Conservation (phyloP, 371 early-diverging fungal genomes). For the Dinochytrium kinnereticum region DNA sequence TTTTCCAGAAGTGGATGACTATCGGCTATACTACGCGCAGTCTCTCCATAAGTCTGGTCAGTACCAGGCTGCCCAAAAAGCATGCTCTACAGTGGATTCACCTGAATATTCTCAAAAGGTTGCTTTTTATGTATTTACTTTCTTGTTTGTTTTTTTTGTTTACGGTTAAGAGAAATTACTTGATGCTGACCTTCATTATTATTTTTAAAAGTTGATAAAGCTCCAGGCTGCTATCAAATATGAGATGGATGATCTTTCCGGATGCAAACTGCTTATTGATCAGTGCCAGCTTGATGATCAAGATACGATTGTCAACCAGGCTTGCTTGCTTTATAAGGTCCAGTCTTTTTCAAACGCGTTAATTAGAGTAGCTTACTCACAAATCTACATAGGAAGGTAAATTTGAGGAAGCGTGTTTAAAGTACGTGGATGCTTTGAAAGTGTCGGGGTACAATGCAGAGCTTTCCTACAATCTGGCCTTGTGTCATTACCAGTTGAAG, state of each 20-base stretch:
- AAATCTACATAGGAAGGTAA: conserved; percentile 50
- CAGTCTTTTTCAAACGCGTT: background rate
- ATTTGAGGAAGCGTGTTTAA: conserved; percentile 50
- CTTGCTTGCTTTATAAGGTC: conserved; percentile 58
- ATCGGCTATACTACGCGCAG: conserved; percentile 59
- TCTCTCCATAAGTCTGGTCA: conserved; percentile 57
- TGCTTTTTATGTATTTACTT: background rate
- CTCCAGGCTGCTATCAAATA: conserved; percentile 61
- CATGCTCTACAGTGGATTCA: conserved; percentile 48
- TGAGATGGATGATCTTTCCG: conserved; percentile 54
- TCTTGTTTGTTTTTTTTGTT: background rate
- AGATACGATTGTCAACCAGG: conserved; percentile 57
- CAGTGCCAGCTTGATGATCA: conserved; percentile 49
- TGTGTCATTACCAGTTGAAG: conserved; percentile 56
- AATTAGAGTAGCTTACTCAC: conserved; percentile 5
- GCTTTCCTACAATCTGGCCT: conserved; percentile 54
- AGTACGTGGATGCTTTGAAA: conserved; percentile 53
- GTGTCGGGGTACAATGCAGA: conserved; percentile 57
- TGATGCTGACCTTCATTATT: background rate
- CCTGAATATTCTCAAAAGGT: conserved; percentile 49
- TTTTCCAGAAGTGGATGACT: conserved; percentile 54
- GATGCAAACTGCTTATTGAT: conserved; percentile 54
- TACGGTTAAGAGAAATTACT: background rate
- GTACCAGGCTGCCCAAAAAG: conserved; percentile 53
- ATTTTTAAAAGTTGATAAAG: conserved; percentile 44